phyloP scores from a whole-genome alignment of 2,329 filamentous ascomycete species.

The Achaetomium macrosporum region DNA sequence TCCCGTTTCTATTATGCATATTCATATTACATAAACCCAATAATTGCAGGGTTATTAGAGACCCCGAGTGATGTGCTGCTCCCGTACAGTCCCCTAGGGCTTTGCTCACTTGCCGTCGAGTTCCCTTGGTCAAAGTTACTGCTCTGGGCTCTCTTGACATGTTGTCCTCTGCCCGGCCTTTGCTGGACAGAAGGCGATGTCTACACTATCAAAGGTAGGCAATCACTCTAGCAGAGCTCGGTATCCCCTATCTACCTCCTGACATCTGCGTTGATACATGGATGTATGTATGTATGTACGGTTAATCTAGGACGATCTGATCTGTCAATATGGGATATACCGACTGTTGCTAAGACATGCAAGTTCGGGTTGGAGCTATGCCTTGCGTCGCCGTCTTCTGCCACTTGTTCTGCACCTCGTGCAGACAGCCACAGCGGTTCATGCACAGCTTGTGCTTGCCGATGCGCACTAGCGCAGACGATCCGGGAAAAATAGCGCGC shows the following conservation, averaged over 20 bases:
- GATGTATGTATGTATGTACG: not conserved
- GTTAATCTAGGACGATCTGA: not conserved
- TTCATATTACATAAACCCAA: not conserved
- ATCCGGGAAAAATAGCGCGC: slow-evolving; percentile 12
- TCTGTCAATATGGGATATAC: not conserved
- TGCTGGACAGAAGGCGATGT: no score
- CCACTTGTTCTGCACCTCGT: slow-evolving; percentile 3
- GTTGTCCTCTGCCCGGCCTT: no score
- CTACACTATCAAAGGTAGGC: no score
- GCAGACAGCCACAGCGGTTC: slow-evolving; percentile 17
- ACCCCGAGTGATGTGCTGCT: not conserved
- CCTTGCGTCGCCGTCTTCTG: not conserved
- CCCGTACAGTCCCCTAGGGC: no score
- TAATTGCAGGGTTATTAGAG: not conserved
- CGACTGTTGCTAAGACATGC: slow-evolving; percentile 8
- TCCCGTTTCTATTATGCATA: not conserved
- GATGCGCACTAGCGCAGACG: slow-evolving; percentile 30
- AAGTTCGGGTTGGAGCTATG: not conserved
- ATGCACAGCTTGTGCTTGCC: slow-evolving; percentile 16
- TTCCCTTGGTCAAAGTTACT: no score
- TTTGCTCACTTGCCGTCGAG: no score
- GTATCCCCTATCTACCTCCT: not conserved
- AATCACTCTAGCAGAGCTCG: not conserved
- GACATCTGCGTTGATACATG: not conserved
- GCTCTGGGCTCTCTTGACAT: no score